Evolutionary conservation across 306 rosid genomes (phyloP), one percentile per base, ranked within the genome.

Genomic region (Quercus wislizeni): DNA sequence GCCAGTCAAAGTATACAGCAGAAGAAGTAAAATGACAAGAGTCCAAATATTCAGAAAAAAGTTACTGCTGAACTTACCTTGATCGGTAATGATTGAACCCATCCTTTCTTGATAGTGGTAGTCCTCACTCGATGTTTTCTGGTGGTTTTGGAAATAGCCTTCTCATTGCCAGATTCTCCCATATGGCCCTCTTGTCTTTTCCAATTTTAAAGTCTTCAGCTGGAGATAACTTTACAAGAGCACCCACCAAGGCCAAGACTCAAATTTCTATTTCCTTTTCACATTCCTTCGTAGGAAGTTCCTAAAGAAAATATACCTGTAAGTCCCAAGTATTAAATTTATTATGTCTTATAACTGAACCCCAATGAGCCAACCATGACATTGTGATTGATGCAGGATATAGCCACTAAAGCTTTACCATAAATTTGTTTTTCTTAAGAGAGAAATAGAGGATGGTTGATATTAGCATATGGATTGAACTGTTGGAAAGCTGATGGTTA

Each of bases 81-180:
- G 78, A 76, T 31, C 69, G 79, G 74, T 35, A 49, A 59, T 15
- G 86, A 35, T 35, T 73, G 87, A 81, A 81, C 64, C 71, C 64
- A 33, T 78, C 85, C 81, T 71, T 82, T 82, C 64, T 78, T 81
- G 77, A 76, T 27, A 74, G 82, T 59, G 25, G 77, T 5, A 55
- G 69, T 59, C 74, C 33, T 12, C 49, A 20, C 76, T 58, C 71
- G 79, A 75, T 59, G 64, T 71, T 23, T 80, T 13, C 52, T 55
- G 25, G 10, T 63, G 70, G 62, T 58, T 82, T 79, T 85, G 56
- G 74, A 82, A 80, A 73, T 43, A 77, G 73, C 61, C 73, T 78
- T 58, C 21, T 79, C 86, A 65, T 78, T 83, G 59, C 87, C 80
- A 30, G 80, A 76, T 78, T 89, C 85, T 71, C 79, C 87, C 93